phyloP scores from a whole-genome alignment of 208 protist genomes.

The Leishmania martiniquensis region DNA sequence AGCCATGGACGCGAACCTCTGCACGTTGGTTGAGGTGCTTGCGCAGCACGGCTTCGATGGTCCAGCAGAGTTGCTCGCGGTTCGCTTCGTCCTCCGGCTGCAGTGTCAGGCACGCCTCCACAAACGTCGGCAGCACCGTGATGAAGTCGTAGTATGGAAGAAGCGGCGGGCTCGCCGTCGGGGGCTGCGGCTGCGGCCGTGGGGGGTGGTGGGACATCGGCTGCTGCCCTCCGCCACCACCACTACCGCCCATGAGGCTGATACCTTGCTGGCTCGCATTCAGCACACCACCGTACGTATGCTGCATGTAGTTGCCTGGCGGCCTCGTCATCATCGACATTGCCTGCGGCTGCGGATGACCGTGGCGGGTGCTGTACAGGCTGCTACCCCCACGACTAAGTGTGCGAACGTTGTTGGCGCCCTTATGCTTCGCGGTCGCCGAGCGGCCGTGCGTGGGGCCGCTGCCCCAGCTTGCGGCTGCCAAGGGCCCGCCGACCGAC shows the following conservation, averaged over 20 bases:
- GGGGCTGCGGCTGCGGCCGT: slow-evolving; percentile 7
- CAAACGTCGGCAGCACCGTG: slow-evolving; percentile 55
- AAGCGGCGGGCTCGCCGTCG: background rate
- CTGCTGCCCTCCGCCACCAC: background rate
- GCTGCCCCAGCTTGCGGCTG: slow-evolving; percentile 1
- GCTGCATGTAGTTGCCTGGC: slow-evolving; percentile 1
- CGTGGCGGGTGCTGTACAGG: background rate
- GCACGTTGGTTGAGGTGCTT: slow-evolving; percentile 32
- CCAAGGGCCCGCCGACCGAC: background rate
- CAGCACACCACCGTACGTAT: background rate
- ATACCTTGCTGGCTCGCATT: background rate
- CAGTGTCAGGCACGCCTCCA: slow-evolving; percentile 66
- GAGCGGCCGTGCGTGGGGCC: background rate
- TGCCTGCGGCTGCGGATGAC: background rate
- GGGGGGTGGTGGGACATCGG: background rate
- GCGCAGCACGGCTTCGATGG: slow-evolving; percentile 58
- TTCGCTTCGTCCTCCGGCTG: slow-evolving; percentile 37
- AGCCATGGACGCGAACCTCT: slow-evolving; percentile 78
- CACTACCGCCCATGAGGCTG: background rate
- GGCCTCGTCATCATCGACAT: background rate
- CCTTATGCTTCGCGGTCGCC: background rate
- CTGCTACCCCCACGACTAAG: slow-evolving; percentile 11
- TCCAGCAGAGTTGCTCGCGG: slow-evolving; percentile 65
- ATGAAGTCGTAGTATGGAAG: slow-evolving; percentile 65
- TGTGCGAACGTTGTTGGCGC: background rate